A percentile compares a stretch with the other conserved stretches of the same genome.
Conservation (phyloP, 495 filamentous ascomycete genomes). For the Aspergillus asperescens region DNA sequence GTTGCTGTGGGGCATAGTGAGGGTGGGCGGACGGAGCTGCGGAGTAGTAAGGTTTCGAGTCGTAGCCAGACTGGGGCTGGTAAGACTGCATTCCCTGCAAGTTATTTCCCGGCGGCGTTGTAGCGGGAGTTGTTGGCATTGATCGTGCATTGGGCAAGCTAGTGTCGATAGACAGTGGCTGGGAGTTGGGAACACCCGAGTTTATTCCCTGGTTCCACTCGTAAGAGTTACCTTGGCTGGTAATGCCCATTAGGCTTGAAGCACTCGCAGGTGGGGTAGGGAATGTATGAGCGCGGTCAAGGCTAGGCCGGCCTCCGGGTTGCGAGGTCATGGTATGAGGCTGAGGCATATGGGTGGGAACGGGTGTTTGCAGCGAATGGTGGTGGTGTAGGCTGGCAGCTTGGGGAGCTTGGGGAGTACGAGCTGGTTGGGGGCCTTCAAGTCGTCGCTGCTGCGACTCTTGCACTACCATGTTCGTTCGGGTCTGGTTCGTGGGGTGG, state of each 20-base stretch:
- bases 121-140: slow-evolving; percentile 89
- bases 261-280: slow-evolving; percentile 92
- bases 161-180: slow-evolving; percentile 82
- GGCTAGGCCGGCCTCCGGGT: slow-evolving; percentile 59
- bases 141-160: slow-evolving; percentile 75
- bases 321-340: slow-evolving; percentile 74
- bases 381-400: slow-evolving; percentile 74
- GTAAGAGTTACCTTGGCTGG: slow-evolving; percentile 64
- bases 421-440: slow-evolving; percentile 30
- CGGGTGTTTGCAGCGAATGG: slow-evolving; percentile 68
- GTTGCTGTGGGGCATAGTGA: slow-evolving; percentile 62
- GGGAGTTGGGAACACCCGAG: slow-evolving; percentile 56
- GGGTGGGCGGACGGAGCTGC: slow-evolving; percentile 62
- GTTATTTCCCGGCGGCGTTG: slow-evolving; percentile 77
- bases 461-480: slow-evolving; percentile 81
- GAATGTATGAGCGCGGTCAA: slow-evolving; percentile 84
- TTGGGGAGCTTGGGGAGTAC: slow-evolving; percentile 52
- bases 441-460: slow-evolving; percentile 73
- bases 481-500: slow-evolving; percentile 80
- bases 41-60: slow-evolving; percentile 80
- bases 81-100: slow-evolving; percentile 76
- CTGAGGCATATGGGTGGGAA: slow-evolving; percentile 60
- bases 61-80: slow-evolving; percentile 66
- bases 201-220: slow-evolving; percentile 70
- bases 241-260: slow-evolving; percentile 81